These are phyloP conservation scores for Hymenoscyphus scutula DNA, from an alignment of 2,329 filamentous ascomycete genomes.

Conservation along the genomic window DNA sequence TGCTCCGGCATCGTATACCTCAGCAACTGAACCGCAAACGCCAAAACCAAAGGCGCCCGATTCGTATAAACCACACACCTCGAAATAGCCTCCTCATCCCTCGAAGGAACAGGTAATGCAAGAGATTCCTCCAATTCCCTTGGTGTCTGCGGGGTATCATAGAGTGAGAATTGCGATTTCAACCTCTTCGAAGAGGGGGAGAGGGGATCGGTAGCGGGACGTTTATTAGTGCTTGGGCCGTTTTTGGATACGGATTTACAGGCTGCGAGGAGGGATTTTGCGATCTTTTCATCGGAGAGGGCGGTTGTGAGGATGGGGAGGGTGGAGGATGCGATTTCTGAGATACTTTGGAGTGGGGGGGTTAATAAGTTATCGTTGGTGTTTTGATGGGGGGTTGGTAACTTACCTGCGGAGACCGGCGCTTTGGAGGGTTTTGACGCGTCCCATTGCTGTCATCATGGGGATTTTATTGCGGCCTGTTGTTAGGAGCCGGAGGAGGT, in stretches of 20 bases:
- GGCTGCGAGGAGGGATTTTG: constrained; percentile 33
- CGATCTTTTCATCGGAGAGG: constrained; percentile 33
- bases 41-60: constrained; percentile 76
- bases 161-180: constrained; percentile 33
- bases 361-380: constrained; percentile 16
- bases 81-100: constrained; percentile 58
- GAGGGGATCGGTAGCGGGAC: constrained; percentile 19
- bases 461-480: constrained; percentile 51
- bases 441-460: constrained; percentile 57
- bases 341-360: constrained; percentile 30
- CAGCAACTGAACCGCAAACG: constrained; percentile 71
- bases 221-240: constrained; percentile 26
- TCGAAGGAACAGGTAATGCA: constrained; percentile 51
- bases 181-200: constrained; percentile 28
- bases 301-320: constrained; percentile 26
- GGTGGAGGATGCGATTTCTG: constrained; percentile 30
- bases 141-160: constrained; percentile 39
- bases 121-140: constrained; percentile 63
- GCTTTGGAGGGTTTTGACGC: constrained; percentile 56
- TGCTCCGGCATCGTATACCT: constrained; percentile 84
- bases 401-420: constrained; percentile 54
- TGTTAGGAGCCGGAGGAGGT: constrained; percentile 59
- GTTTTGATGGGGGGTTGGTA: neutral
- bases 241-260: constrained; percentile 31
- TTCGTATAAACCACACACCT: constrained; percentile 66